These are phyloP conservation scores for Orbilia brochopaga DNA, from an alignment of 2,329 filamentous ascomycete genomes.

Conservation along the genomic window DNA sequence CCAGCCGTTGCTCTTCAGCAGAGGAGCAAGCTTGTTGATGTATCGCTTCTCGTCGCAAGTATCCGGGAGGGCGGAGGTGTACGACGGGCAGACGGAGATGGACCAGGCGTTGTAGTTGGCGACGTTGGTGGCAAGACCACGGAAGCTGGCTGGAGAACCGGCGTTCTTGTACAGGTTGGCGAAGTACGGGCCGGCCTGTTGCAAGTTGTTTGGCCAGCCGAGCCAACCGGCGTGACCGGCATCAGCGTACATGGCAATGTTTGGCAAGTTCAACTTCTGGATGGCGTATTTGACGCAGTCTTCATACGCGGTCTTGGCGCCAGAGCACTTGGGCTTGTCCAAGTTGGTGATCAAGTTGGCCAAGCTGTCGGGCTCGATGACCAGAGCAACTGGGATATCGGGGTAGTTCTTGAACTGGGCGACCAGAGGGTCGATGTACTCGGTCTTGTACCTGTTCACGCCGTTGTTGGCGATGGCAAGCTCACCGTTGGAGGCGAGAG, in stretches of 20 bases:
- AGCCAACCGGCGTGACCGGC: slow-evolving; percentile 68
- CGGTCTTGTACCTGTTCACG: slow-evolving; percentile 63
- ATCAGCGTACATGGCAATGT: slow-evolving; percentile 67
- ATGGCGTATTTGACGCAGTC: slow-evolving; percentile 64
- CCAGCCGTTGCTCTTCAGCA: slow-evolving; percentile 55
- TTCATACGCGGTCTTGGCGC: slow-evolving; percentile 62
- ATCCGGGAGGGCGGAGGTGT: slow-evolving; percentile 60
- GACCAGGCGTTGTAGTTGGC: slow-evolving; percentile 64
- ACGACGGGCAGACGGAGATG: slow-evolving; percentile 58
- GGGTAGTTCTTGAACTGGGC: slow-evolving; percentile 58
- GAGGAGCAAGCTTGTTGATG: slow-evolving; percentile 59
- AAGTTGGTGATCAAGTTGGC: slow-evolving; percentile 67
- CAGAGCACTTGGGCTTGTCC: slow-evolving; percentile 62
- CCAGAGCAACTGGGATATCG: slow-evolving; percentile 54
- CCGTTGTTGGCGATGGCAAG: slow-evolving; percentile 63
- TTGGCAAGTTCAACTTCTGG: slow-evolving; percentile 63
- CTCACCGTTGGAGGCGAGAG: slow-evolving; percentile 66
- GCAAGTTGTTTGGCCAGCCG: slow-evolving; percentile 66
- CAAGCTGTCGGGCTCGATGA: slow-evolving; percentile 65
- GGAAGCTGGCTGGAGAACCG: slow-evolving; percentile 62
- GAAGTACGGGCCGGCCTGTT: slow-evolving; percentile 62
- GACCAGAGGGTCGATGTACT: slow-evolving; percentile 62
- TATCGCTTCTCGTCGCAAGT: slow-evolving; percentile 56
- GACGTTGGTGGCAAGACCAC: slow-evolving; percentile 67
- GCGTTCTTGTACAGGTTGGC: slow-evolving; percentile 63